A percentile compares a stretch with the other conserved stretches of the same genome.
Evolutionary conservation across 2,329 filamentous ascomycete genomes (phyloP).

Genomic region (Claviceps sp.): DNA sequence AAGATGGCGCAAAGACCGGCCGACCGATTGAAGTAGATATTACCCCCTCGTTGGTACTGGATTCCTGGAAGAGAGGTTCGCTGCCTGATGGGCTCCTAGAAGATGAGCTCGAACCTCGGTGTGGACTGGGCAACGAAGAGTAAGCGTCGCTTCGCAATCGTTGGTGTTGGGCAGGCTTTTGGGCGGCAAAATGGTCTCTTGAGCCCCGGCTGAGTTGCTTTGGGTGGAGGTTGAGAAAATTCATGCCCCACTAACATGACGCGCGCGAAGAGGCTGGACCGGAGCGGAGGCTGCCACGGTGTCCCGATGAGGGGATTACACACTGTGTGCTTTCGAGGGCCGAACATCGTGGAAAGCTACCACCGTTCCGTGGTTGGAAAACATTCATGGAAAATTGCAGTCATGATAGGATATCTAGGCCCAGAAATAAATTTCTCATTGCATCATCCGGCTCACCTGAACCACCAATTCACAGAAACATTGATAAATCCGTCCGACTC

Average conservation of each 20-base stretch:
- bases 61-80: not conserved
- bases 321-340: conserved; percentile 3
- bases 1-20: not conserved
- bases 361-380: not conserved
- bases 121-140: not conserved
- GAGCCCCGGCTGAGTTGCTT: conserved; percentile 6
- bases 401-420: not conserved
- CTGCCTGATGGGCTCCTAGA: not conserved
- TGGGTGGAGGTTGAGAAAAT: conserved; percentile 24
- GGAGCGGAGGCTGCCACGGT: conserved; percentile 13
- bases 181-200: conserved; percentile 2
- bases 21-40: not conserved
- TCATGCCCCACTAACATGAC: conserved; percentile 27
- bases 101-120: not conserved
- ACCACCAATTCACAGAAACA: conserved; percentile 34
- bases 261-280: conserved; percentile 9
- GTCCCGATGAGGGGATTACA: not conserved
- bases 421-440: not conserved
- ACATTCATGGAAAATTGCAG: not conserved
- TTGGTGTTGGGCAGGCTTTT: not conserved
- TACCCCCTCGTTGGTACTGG: conserved; percentile 3
- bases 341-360: not conserved
- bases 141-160: not conserved
- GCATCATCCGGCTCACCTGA: conserved; percentile 17
- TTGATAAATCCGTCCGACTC: conserved; percentile 23